Base-by-base conservation (phyloP, 78 protist species). In the Dictyostelium purpureum region DNA sequence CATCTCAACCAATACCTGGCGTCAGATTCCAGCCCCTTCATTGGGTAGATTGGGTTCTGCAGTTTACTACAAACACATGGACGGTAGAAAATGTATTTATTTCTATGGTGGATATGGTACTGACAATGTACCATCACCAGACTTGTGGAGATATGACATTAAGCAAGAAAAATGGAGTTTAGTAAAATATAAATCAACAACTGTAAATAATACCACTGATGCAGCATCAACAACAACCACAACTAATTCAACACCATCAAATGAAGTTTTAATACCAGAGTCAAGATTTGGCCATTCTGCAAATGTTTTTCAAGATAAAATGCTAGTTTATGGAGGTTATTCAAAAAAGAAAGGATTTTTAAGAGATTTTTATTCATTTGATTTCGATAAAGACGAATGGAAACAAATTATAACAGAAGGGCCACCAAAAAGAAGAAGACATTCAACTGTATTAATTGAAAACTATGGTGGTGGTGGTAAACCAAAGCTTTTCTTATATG, bases 311-410 rank as follows among this genome's bases (percentile, higher is more conserved):
- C 76, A 85, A 26, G 92, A 73, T 61, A 85, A 85, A 61, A 54
- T 85, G 76, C 73, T 71, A 24, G 42, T 85, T 11, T 85, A 85
- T 59, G 92, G 92, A 33, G 92, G 92, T 2, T 85, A 85, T 35
- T 67, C 77, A 16, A 82, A 82, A 52, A 75, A 35, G 28, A 42
- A 67, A 26, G 92, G 92, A 3, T 85, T 73, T 38, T 40, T 73
- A 10, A 63, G 92, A 18, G 92, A 85, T 59, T 77, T 85, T 24
- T 73, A 70, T 43, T 26, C 76, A 24, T 85, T 73, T 73, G 92
- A 85, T 59, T 85, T 70, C 19, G 56, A 10, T 11, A 73, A 73
- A 28, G 92, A 56, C 24, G 56, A 70, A 24, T 85, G 92, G 92
- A 42, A 19, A 31, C 45, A 40, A 42, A 73, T 85, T 33, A n/a